phyloP scores from a whole-genome alignment of 2,329 filamentous ascomycete genomes.

The Neofusicoccum sp. region DNA sequence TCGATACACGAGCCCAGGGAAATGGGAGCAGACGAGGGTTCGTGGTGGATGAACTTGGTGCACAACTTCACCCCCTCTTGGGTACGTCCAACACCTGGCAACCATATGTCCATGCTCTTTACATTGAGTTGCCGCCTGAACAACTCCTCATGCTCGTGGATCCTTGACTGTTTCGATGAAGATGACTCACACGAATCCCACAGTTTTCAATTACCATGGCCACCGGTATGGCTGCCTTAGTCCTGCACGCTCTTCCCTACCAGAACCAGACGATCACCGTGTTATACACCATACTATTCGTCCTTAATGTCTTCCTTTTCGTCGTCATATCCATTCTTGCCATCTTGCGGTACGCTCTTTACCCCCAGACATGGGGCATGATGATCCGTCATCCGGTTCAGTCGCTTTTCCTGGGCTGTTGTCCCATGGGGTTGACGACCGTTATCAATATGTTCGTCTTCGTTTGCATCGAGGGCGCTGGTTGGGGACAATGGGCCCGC shows the following conservation, averaged over 20 bases:
- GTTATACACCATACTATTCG: slow-evolving; percentile 61
- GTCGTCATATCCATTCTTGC: slow-evolving; percentile 54
- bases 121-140: too few species aligned
- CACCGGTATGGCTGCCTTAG: slow-evolving; percentile 64
- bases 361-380: slow-evolving; percentile 62
- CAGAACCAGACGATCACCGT: slow-evolving; percentile 57
- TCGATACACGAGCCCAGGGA: slow-evolving; percentile 2
- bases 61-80: slow-evolving; percentile 39
- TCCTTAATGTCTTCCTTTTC: slow-evolving; percentile 60
- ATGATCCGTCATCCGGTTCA: slow-evolving; percentile 68
- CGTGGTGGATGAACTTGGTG: slow-evolving; percentile 9
- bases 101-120: neutral
- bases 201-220: slow-evolving; percentile 52
- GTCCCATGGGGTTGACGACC: slow-evolving; percentile 68
- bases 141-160: neutral
- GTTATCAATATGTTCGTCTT: slow-evolving; percentile 65
- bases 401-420: slow-evolving; percentile 65
- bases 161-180: neutral
- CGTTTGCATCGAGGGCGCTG: slow-evolving; percentile 46
- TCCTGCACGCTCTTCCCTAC: slow-evolving; percentile 63
- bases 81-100: slow-evolving; percentile 15
- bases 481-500: slow-evolving; percentile 50
- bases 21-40: neutral
- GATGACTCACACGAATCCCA: neutral
- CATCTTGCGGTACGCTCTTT: slow-evolving; percentile 60